These are phyloP conservation scores for Daldinia vernicosa DNA, from an alignment of 495 filamentous ascomycete species.

Conservation along the genomic window DNA sequence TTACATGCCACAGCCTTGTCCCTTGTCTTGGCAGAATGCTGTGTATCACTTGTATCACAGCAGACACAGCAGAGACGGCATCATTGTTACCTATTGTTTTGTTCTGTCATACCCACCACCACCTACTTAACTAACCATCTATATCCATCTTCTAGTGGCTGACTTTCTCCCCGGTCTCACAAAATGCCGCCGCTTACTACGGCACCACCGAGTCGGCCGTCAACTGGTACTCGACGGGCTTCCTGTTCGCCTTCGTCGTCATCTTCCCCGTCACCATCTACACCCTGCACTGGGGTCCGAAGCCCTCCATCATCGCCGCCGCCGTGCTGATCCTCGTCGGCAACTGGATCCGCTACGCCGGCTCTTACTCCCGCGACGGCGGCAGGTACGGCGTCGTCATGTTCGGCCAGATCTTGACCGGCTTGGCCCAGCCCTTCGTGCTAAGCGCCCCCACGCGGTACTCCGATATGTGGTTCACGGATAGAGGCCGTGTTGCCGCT, in stretches of 20 bases:
- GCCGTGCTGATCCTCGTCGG: conserved; percentile 78
- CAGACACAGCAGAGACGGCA: not conserved
- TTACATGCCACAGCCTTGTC: conserved; percentile 13
- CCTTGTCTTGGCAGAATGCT: conserved; percentile 19
- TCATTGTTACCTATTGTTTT: conserved; percentile 9
- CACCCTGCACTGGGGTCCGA: conserved; percentile 81
- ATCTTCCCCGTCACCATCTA: conserved; percentile 79
- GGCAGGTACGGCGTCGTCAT: conserved; percentile 78
- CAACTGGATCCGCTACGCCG: conserved; percentile 93
- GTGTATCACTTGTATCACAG: too few relatives aligned
- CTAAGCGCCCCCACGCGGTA: conserved; percentile 89
- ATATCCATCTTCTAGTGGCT: conserved; percentile 72
- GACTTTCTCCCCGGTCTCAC: conserved; percentile 87
- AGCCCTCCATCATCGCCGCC: conserved; percentile 75
- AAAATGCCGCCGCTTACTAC: conserved; percentile 80
- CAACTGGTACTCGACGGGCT: conserved; percentile 91
- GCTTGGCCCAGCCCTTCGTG: conserved; percentile 91
- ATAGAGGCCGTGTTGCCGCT: conserved; percentile 81
- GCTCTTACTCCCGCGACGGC: conserved; percentile 65
- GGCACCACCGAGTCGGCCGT: conserved; percentile 75
- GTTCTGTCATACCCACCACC: not conserved
- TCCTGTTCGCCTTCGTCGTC: conserved; percentile 83
- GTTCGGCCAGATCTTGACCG: conserved; percentile 94
- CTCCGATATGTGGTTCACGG: conserved; percentile 94
- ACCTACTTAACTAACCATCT: conserved; percentile 9